A percentile compares a stretch with the other conserved stretches of the same genome.
Conservation (phyloP, 2,329 filamentous ascomycete species). For the Epichloe elymi region DNA sequence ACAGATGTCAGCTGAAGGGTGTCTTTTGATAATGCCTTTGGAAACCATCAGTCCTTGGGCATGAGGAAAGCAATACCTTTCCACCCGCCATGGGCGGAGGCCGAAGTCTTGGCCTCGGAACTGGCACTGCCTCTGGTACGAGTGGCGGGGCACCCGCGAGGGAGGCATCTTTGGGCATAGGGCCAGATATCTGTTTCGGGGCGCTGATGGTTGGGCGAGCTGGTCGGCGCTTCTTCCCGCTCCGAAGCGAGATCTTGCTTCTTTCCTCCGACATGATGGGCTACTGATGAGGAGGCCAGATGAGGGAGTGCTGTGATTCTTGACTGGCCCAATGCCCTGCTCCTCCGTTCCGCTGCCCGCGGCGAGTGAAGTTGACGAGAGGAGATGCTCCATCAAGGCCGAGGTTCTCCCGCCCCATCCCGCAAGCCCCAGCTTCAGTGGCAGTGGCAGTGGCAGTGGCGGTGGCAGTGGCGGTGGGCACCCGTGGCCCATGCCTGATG, state of each 20-base stretch:
- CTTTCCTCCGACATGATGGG: conserved; percentile 46
- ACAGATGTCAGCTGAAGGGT: conserved; percentile 11
- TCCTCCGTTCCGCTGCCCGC: not conserved
- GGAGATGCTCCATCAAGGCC: not conserved
- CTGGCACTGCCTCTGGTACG: conserved; percentile 15
- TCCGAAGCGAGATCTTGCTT: conserved; percentile 49
- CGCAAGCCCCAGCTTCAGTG: not conserved
- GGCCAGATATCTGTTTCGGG: conserved; percentile 48
- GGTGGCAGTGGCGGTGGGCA: not conserved
- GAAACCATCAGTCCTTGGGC: not conserved
- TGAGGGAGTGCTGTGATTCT: not conserved
- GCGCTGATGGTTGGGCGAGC: conserved; percentile 47
- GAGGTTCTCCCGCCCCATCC: conserved; percentile 11
- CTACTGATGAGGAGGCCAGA: not conserved
- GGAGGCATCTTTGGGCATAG: conserved; percentile 39
- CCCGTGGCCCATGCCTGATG: conserved; percentile 1
- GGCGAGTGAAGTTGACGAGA: not conserved
- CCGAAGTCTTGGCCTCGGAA: conserved; percentile 28
- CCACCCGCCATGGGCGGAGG: conserved; percentile 39
- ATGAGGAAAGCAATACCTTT: conserved; percentile 29
- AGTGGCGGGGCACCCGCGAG: conserved; percentile 13
- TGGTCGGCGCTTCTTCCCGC: conserved; percentile 36
- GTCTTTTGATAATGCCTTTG: not conserved
- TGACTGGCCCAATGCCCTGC: not conserved
- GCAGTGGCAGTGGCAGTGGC: not conserved